Base-by-base conservation (phyloP, 441 rosid genomes). In the Hura crepitans region DNA sequence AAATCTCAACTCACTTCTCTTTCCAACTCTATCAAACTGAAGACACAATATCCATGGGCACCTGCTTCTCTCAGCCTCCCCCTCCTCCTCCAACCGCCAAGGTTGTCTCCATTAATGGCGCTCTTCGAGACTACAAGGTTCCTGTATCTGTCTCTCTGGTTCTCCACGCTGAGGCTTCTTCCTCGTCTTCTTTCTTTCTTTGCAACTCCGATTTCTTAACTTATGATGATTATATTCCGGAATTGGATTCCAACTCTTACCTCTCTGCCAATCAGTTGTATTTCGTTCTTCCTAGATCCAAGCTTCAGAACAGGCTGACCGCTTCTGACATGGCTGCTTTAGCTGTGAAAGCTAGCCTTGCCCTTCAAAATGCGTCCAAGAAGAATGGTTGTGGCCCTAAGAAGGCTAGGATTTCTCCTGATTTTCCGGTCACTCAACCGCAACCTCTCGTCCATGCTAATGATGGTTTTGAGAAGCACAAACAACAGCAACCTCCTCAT, bases 271-370 rank as follows among this genome's bases (percentile, higher is more conserved):
- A 84, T 75, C 92, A 85, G 57, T 82, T 90, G 23, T 90, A 87
- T 68, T 88, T 87, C 69, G 75, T 90, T 45, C 84, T 90, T 30
- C 91, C 91, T 0, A 54, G 49, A 17, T 82, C 94, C 13, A 87
- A 79, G 79, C 88, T 85, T 3, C 80, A 78, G 35, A 66, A 75
- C 72, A 80, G 69, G 57, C 64, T 90, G 49, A 60, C 84, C 5
- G 86, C 97, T 12, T 73, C 90, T 1, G 92, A 88, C 50, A 90
- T 90, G 94, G 94, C 92, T 0, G 92, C 88, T 25, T 74, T 88
- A 25, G 94, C 97, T 2, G 92, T 90, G 17, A 88, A 83, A 77
- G 94, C 92, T 17, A 81, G 86, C 84, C 61, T 79, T 27, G 89
- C 97, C 42, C 71, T 90, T 33, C 82, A 83, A 60, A 84, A 72